Base-by-base conservation (phyloP, 805 yeast genomes). In the Candida silvatica region DNA sequence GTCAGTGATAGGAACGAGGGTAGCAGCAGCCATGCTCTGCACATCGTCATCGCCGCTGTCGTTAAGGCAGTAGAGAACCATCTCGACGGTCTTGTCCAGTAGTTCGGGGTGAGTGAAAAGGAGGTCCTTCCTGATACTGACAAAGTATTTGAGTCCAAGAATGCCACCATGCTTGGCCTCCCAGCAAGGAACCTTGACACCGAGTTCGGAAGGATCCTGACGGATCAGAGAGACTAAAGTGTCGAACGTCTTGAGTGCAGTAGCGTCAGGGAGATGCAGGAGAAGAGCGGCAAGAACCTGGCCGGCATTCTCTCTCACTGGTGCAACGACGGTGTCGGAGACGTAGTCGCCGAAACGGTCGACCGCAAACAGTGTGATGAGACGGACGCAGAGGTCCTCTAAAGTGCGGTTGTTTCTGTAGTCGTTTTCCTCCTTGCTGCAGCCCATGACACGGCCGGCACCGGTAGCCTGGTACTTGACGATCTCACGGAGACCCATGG, bases 111-210 rank as follows among this genome's bases (percentile, higher is more conserved):
- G 70, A 9, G 67, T 56, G 22, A 80, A 64, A 17, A 90, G 62
- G n/a, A 87, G 69, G 43, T 83, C 92, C 0, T 86, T 77, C 47
- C 95, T 69, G 3, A 90, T 86, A 40, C 95, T 80, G 8, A 90
- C 98, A 46, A 92, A 79, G 57, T 92, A 92, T 35, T 95, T 67
- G 35, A 92, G 64, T 0, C 97, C 98, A 9, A 92, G 70, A 79
- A 92, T 77, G 32, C 97, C 99, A 46, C 97, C 98, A 64, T 92
- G 98, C 39, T 92, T 83, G 3, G 96, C 97, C 54, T 94, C 97
- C 98, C 98, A 92, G 37, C 87, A 71, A 3, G 80, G 74, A 14
- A 61, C 51, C 29, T 68, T 62, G 9, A 64, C 56, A 2, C 64
- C 74, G 17, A 72, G 55, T 17, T 41, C 44, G n/a, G 36, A 34